Conservation (phyloP, 805 yeast species). For the Kuraishia hungarica region DNA sequence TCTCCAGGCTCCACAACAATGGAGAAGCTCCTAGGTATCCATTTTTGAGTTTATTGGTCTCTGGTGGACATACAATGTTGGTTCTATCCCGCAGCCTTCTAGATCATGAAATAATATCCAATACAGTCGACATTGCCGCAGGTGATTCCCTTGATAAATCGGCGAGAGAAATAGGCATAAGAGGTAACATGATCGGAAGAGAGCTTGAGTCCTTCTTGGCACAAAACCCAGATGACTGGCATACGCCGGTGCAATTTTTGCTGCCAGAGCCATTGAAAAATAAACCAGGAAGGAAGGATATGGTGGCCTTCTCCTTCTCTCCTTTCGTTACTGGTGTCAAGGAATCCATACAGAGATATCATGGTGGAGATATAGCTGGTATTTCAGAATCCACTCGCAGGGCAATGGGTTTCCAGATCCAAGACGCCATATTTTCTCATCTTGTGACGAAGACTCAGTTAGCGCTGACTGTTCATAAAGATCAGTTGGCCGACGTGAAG, state of each 20-base stretch:
- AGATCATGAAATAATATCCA: slow-evolving; percentile 64
- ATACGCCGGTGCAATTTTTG: slow-evolving; percentile 16
- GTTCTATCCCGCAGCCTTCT: slow-evolving; percentile 54
- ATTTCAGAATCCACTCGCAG: slow-evolving; percentile 20
- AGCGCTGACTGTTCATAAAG: slow-evolving; percentile 32
- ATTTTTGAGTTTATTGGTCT: slow-evolving; percentile 66
- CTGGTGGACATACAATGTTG: slow-evolving; percentile 94
- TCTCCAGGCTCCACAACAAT: slow-evolving; percentile 43
- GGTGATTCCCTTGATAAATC: slow-evolving; percentile 94
- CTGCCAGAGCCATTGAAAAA: slow-evolving; percentile 44
- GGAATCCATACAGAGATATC: slow-evolving; percentile 17
- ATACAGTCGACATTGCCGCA: slow-evolving; percentile 81
- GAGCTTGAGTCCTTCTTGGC: slow-evolving; percentile 58
- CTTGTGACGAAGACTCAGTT: slow-evolving; percentile 53
- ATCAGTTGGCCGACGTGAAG: slow-evolving; percentile 31
- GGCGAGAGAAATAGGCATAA: slow-evolving; percentile 74
- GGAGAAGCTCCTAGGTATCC: slow-evolving; percentile 47
- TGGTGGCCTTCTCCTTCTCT: slow-evolving; percentile 65
- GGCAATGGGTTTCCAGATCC: slow-evolving; percentile 49
- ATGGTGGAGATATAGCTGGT: slow-evolving; percentile 8
- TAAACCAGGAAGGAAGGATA: slow-evolving; percentile 34
- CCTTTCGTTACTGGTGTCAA: slow-evolving; percentile 37
- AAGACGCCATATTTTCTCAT: slow-evolving; percentile 65
- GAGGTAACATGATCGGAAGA: slow-evolving; percentile 80
- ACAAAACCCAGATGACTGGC: slow-evolving; percentile 22